Evolutionary conservation across 2,329 filamentous ascomycete species (phyloP).

Genomic region (Furcasterigmium furcatum): DNA sequence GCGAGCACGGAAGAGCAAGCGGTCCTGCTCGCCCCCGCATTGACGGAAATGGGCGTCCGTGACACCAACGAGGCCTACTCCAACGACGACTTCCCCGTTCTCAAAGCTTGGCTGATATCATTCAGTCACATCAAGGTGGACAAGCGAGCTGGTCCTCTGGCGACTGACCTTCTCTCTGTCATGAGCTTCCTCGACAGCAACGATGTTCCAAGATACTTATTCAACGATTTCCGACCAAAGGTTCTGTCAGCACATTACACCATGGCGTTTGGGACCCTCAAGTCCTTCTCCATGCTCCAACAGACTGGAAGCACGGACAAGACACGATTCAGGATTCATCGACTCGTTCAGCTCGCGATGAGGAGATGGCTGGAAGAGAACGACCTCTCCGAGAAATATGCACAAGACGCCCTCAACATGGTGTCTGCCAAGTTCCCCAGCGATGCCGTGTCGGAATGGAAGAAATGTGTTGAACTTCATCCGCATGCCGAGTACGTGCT

Average conservation of each 20-base stretch:
- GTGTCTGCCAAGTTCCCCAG: not conserved
- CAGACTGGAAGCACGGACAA: not conserved
- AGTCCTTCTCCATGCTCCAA: not conserved
- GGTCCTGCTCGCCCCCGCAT: not conserved
- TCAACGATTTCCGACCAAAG: not conserved
- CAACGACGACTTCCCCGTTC: not conserved
- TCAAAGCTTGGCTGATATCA: slow-evolving; percentile 1
- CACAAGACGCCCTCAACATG: not conserved
- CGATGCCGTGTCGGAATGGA: not conserved
- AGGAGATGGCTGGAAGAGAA: not conserved
- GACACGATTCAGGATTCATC: not conserved
- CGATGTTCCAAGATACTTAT: not conserved
- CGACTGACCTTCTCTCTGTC: not conserved
- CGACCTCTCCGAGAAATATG: not conserved
- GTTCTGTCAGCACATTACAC: not conserved
- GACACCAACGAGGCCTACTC: slow-evolving; percentile 1
- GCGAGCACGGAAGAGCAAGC: not conserved
- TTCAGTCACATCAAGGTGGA: slow-evolving; percentile 1
- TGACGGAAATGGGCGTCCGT: not conserved
- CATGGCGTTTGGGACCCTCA: slow-evolving; percentile 1
- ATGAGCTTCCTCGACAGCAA: slow-evolving; percentile 1
- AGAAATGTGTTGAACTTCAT: slow-evolving; percentile 1
- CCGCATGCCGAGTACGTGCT: slow-evolving; percentile 1
- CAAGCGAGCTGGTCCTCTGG: not conserved
- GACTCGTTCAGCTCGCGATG: not conserved